Conservation (phyloP, 805 yeast species). For the Nakazawaea populi region DNA sequence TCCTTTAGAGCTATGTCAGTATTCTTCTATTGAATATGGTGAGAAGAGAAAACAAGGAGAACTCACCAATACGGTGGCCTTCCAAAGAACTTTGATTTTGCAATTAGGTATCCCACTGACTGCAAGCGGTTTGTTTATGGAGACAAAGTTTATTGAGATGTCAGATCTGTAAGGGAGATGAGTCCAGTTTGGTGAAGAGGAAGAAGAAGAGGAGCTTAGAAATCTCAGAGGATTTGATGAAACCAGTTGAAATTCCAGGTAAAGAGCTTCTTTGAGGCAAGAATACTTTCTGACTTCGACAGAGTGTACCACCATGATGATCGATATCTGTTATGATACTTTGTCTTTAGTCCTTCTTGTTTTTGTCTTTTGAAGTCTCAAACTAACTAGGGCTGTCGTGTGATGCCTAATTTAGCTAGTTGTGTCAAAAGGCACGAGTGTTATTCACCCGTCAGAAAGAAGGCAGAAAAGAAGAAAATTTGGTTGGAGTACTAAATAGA, state of each 20-base stretch:
- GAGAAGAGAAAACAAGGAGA: neutral
- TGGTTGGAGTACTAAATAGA: too few relatives aligned
- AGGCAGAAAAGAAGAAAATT: too few relatives aligned
- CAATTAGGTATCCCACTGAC: neutral
- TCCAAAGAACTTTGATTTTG: slow-evolving; percentile 7
- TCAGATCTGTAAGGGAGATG: slow-evolving; percentile 9
- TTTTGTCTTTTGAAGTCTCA: too few relatives aligned
- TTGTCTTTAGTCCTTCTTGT: neutral
- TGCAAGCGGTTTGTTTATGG: neutral
- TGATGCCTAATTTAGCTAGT: too few relatives aligned
- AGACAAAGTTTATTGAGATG: slow-evolving; percentile 5
- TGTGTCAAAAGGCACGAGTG: too few relatives aligned
- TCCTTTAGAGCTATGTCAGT: neutral
- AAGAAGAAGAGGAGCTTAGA: neutral
- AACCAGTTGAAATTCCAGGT: neutral
- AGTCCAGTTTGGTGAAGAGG: slow-evolving; percentile 1
- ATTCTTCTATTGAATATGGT: neutral
- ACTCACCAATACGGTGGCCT: slow-evolving; percentile 5
- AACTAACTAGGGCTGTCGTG: too few relatives aligned
- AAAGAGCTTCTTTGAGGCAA: neutral
- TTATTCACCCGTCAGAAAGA: too few relatives aligned
- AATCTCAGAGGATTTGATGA: neutral
- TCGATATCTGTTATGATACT: too few relatives aligned
- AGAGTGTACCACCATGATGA: neutral
- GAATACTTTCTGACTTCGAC: slow-evolving; percentile 4